Conservation (phyloP, 352 stramenopile genomes). For the Globisporangium recalcitrans region DNA sequence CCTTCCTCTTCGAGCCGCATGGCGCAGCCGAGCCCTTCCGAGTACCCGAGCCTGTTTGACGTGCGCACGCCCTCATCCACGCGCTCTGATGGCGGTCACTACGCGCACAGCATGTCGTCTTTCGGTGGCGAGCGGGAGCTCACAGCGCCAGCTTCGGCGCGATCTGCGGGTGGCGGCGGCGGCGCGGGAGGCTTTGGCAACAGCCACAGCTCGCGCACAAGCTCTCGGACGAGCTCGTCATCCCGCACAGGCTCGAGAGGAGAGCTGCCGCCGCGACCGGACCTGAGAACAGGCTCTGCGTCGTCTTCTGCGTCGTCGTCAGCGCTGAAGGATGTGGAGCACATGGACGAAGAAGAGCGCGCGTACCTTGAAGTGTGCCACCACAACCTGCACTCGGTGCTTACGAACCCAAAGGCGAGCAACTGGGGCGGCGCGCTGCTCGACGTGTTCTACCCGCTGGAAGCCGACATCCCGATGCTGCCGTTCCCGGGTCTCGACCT, state of each 20-base stretch:
- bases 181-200: not conserved
- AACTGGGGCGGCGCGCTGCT: constrained; percentile 69
- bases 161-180: constrained; percentile 13
- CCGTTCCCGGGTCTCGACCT: constrained; percentile 59
- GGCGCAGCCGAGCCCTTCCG: constrained; percentile 37
- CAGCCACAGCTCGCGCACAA: constrained; percentile 23
- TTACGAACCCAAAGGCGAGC: constrained; percentile 71
- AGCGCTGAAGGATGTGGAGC: constrained; percentile 25
- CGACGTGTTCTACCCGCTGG: constrained; percentile 70
- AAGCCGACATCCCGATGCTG: constrained; percentile 60
- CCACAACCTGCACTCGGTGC: constrained; percentile 83
- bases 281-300: constrained; percentile 6
- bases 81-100: constrained; percentile 26
- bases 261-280: constrained; percentile 3
- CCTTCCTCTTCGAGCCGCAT: constrained; percentile 30
- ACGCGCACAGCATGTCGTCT: constrained; percentile 15
- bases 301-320: not conserved
- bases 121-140: constrained; percentile 19
- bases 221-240: constrained; percentile 30
- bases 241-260: constrained; percentile 20
- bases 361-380: constrained; percentile 63
- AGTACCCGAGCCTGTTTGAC: constrained; percentile 77
- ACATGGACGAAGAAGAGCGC: constrained; percentile 52
- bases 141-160: constrained; percentile 26
- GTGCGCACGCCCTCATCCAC: constrained; percentile 44